Evolutionary conservation across 2,329 filamentous ascomycete species (phyloP), one percentile per base, ranked within the genome.

Genomic region (Epichloe bromicola): DNA sequence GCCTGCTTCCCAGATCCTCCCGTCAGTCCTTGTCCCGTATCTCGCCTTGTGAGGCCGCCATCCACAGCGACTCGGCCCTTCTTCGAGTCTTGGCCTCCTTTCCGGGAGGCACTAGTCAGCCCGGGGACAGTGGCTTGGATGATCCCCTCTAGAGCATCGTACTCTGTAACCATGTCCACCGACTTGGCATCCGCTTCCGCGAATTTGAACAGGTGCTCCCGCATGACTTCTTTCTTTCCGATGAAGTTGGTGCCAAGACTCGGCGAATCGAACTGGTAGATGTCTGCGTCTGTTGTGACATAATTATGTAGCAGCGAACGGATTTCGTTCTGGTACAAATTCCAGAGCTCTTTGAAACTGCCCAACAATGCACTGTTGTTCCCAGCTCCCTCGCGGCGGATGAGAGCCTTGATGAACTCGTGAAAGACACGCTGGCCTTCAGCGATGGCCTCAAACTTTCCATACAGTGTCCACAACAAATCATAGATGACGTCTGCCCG

Each of bases 341-440:
- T 95, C 94, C 94, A 98, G 40, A 98, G 72, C 68, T 97, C 93
- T 62, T 91, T 93, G 69, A 98, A 98, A 51, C 89, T 89, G 51
- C 88, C 83, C 5, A 88, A 83, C 47, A 97, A 75, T 1, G 79
- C 76, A 40, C 71, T 76, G 59, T 80, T 71, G 71, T 84, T 72
- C 65, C 81, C 67, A 15, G 74, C 73, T 4, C 85, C 86, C 62
- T 97, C 90, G 47, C 94, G 82, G 55, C 84, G 82, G 50, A 91
- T 82, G 53, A 98, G 86, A 1, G 87, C 86, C 55, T 85, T 85
- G 61, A 96, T 85, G 45, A 94, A 86, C 65, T 97, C 93, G 65
- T 97, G 89, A 52, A 97, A 82, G 0, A 96, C 84, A 41, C 94
- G 84, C 63, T 98, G 93, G 2, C 90, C 88, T 69, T 98, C 94